A percentile compares a stretch with the other conserved stretches of the same genome.
phyloP scores from a whole-genome alignment of 2,329 filamentous ascomycete species.

The Elsinoe perseae region DNA sequence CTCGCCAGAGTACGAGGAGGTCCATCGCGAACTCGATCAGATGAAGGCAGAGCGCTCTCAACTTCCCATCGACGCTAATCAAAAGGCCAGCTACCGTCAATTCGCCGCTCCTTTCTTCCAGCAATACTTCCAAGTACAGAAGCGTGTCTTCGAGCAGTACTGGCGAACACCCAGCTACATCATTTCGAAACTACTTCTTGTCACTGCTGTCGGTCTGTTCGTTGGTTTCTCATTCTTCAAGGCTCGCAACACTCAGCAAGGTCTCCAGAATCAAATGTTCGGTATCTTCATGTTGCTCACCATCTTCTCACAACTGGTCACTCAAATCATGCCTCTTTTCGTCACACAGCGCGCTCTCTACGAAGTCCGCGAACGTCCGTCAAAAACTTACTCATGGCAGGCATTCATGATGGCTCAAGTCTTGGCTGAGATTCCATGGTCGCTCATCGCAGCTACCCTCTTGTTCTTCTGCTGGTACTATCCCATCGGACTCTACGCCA shows the following conservation, averaged over 20 bases:
- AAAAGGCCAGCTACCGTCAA: conserved; percentile 58
- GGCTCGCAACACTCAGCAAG: conserved; percentile 63
- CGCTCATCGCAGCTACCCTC: conserved; percentile 65
- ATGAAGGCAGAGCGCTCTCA: conserved; percentile 36
- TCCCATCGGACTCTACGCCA: conserved; percentile 67
- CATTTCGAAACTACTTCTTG: conserved; percentile 70
- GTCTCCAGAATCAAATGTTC: conserved; percentile 80
- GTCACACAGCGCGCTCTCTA: conserved; percentile 74
- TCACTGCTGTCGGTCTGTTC: conserved; percentile 59
- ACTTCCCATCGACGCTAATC: conserved; percentile 31
- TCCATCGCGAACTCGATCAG: conserved; percentile 40
- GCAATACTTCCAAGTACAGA: conserved; percentile 60
- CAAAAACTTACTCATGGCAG: conserved; percentile 78
- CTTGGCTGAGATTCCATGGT: conserved; percentile 78
- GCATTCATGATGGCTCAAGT: conserved; percentile 79
- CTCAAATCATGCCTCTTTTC: conserved; percentile 78
- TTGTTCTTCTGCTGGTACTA: conserved; percentile 83
- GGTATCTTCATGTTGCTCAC: conserved; percentile 74
- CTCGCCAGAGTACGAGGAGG: conserved; percentile 39
- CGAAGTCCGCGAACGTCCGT: conserved; percentile 76
- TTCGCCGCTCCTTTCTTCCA: conserved; percentile 67
- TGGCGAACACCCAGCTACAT: conserved; percentile 87
- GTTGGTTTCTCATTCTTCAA: conserved; percentile 72
- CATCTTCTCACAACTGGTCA: conserved; percentile 70
- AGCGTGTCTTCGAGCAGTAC: conserved; percentile 82